A percentile compares a stretch with the other conserved stretches of the same genome.
Conservation (phyloP, 257 asterid species). For the Ilex asprella region DNA sequence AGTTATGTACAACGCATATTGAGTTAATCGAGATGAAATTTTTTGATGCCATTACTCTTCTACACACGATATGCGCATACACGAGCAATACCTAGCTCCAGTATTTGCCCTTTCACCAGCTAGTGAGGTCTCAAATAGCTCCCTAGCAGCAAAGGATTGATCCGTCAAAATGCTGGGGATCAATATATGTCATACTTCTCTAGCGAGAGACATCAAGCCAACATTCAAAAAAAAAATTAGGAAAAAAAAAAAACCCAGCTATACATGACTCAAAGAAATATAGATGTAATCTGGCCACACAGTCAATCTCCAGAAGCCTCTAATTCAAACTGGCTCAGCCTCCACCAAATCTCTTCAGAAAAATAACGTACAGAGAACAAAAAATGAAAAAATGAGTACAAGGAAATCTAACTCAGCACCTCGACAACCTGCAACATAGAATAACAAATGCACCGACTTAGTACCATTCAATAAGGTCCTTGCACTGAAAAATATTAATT, state of each 20-base stretch:
- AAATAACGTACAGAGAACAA: constrained; percentile 40
- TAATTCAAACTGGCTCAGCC: constrained; percentile 27
- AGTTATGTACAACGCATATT: too few species aligned
- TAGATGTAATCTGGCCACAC: constrained; percentile 29
- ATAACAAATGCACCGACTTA: constrained; percentile 6
- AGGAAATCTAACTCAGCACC: constrained; percentile 32
- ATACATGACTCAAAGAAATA: constrained; percentile 32
- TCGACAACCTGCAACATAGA: constrained; percentile 35
- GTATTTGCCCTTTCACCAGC: too few species aligned
- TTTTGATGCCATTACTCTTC: too few species aligned
- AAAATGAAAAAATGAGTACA: constrained; percentile 52
- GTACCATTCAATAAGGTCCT: constrained; percentile 1
- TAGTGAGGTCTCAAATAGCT: too few species aligned
- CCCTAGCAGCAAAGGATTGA: too few species aligned
- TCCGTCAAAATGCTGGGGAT: too few species aligned
- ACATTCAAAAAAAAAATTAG: neutral
- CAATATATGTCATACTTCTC: too few species aligned
- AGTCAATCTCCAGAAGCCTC: constrained; percentile 21
- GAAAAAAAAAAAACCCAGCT: constrained; percentile 16
- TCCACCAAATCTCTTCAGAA: constrained; percentile 31
- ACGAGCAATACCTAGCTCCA: too few species aligned
- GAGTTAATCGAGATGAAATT: too few species aligned
- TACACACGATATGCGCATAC: too few species aligned
- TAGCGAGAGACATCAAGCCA: neutral
- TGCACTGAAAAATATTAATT: neutral